These are phyloP conservation scores for Sindora glabra DNA, from an alignment of 306 rosid species.

Conservation along the genomic window DNA sequence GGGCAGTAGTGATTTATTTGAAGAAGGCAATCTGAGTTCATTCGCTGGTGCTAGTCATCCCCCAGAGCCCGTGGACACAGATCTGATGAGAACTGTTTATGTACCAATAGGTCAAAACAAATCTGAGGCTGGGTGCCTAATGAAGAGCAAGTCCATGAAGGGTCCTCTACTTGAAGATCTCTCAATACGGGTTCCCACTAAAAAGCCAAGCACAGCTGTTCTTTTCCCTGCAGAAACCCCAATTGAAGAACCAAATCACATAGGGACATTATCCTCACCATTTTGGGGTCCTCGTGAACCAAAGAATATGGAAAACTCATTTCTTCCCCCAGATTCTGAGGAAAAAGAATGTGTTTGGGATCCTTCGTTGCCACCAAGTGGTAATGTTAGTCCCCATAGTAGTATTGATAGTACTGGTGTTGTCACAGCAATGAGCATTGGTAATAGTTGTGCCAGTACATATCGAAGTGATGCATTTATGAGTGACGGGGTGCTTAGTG, in stretches of 20 bases:
- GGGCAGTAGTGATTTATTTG: conserved; percentile 43
- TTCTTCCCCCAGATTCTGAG: conserved; percentile 69
- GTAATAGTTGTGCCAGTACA: conserved; percentile 84
- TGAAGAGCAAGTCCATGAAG: conserved; percentile 69
- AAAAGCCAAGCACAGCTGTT: conserved; percentile 46
- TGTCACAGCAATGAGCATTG: conserved; percentile 90
- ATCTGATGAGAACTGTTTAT: conserved; percentile 75
- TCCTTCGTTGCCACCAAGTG: conserved; percentile 98
- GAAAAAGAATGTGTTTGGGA: conserved; percentile 98
- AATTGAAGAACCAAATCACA: conserved; percentile 52
- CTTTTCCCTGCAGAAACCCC: conserved; percentile 59
- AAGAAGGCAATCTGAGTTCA: conserved; percentile 60
- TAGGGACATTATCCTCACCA: conserved; percentile 43
- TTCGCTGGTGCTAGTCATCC: conserved; percentile 98
- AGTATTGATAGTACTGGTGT: conserved; percentile 91
- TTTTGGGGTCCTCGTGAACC: conserved; percentile 51
- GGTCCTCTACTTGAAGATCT: conserved; percentile 87
- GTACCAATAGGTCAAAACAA: conserved; percentile 73
- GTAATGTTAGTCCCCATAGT: conserved; percentile 95
- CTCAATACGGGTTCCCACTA: conserved; percentile 57
- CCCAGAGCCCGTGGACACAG: conserved; percentile 91
- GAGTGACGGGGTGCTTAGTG: conserved; percentile 86
- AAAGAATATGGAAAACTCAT: conserved; percentile 56
- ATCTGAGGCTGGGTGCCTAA: conserved; percentile 61
- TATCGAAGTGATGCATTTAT: conserved; percentile 72